Evolutionary conservation across 768 basidiomycete genomes (phyloP).

Genomic region (Macrocybe gigantea): DNA sequence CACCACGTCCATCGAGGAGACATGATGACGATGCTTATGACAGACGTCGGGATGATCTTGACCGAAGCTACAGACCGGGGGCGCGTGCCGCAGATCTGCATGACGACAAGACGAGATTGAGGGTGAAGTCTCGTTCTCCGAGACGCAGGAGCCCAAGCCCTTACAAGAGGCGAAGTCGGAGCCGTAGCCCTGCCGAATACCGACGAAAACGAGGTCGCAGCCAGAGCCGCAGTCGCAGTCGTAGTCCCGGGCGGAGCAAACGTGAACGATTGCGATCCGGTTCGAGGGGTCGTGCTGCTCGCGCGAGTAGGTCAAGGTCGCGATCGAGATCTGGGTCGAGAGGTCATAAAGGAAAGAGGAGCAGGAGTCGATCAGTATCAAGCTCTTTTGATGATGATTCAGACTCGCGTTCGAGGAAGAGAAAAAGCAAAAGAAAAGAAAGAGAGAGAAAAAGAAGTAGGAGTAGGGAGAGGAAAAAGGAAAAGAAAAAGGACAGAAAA

Average conservation of each 20-base stretch:
- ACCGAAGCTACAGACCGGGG: not conserved
- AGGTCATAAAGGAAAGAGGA: conserved; percentile 7
- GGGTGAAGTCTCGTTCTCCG: not conserved
- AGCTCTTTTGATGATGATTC: conserved; percentile 36
- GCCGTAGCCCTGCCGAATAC: not conserved
- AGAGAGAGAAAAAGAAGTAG: conserved; percentile 39
- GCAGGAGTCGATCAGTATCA: conserved; percentile 28
- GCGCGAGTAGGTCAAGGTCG: conserved; percentile 21
- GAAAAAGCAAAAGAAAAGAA: conserved; percentile 40
- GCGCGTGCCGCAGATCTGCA: not conserved
- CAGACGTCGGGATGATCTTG: not conserved
- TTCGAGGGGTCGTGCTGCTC: conserved; percentile 25
- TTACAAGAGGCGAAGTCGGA: not conserved
- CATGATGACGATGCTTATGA: not conserved
- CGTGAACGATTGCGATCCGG: conserved; percentile 27
- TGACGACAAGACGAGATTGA: not conserved
- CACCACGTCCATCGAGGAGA: not conserved
- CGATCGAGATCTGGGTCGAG: conserved; percentile 27
- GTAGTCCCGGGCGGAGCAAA: conserved; percentile 24
- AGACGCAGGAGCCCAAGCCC: not conserved
- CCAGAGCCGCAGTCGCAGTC: conserved; percentile 20
- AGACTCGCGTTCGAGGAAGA: conserved; percentile 37
- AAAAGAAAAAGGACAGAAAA: conserved; percentile 41
- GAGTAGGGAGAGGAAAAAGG: conserved; percentile 35
- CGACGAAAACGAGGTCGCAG: conserved; percentile 3